A percentile compares a stretch with the other conserved stretches of the same genome.
phyloP scores from a whole-genome alignment of 2,329 filamentous ascomycete species.

The Aspergillus jensenii region DNA sequence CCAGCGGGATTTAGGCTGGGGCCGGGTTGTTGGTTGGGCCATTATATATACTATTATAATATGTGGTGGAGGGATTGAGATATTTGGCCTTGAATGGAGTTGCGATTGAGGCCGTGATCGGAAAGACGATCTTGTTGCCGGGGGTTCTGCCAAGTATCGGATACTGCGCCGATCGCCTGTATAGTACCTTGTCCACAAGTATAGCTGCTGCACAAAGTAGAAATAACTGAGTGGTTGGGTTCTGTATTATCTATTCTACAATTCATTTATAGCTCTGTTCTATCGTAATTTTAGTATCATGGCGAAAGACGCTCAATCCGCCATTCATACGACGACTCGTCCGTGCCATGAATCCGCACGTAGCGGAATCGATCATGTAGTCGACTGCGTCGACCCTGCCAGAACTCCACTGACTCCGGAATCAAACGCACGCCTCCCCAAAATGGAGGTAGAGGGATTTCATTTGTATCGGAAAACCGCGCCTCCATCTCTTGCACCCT shows the following conservation, averaged over 20 bases:
- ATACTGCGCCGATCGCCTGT: no score
- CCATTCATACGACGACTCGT: conserved; percentile 46
- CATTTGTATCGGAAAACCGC: conserved; percentile 70
- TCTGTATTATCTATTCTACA: neutral
- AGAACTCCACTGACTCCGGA: conserved; percentile 89
- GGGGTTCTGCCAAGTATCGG: no score
- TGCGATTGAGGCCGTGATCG: neutral
- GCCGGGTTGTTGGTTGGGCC: conserved; percentile 2
- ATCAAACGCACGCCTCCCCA: conserved; percentile 90
- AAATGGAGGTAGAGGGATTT: conserved; percentile 87
- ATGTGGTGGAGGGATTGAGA: neutral
- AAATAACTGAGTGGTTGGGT: neutral
- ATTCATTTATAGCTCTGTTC: neutral
- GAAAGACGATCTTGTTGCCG: no score
- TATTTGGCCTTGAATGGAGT: neutral
- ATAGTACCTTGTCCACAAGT: no score
- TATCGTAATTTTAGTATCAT: conserved; percentile 17
- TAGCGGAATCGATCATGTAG: conserved; percentile 95
- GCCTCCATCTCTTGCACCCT: conserved; percentile 76
- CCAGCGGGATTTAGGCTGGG: conserved; percentile 36
- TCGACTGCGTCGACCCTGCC: conserved; percentile 85
- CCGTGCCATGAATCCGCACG: conserved; percentile 66
- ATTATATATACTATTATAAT: conserved; percentile 3
- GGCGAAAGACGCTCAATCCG: conserved; percentile 42
- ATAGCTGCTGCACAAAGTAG: no score